Conservation (phyloP, 2,329 filamentous ascomycete species). For the Xylaria sp. region DNA sequence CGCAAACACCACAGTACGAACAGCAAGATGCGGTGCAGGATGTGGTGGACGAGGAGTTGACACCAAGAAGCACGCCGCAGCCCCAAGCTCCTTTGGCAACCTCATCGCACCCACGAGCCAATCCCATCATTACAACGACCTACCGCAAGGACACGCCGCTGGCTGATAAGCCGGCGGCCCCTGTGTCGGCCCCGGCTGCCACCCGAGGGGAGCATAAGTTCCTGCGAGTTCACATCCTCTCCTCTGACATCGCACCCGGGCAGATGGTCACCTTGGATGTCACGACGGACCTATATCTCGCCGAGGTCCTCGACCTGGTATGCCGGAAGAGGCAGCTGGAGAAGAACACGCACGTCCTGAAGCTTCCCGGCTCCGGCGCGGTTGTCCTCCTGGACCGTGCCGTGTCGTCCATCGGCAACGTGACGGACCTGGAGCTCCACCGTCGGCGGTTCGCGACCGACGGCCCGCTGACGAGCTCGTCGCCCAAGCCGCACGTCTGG, state of each 20-base stretch:
- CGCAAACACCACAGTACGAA: conserved; percentile 66
- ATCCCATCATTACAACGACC: conserved; percentile 65
- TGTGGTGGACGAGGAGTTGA: conserved; percentile 44
- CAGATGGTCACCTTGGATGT: conserved; percentile 74
- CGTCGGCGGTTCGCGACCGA: conserved; percentile 76
- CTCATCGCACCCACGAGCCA: conserved; percentile 47
- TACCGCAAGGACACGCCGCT: conserved; percentile 57
- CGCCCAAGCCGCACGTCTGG: conserved; percentile 65
- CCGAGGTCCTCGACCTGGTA: conserved; percentile 77
- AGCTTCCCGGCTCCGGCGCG: conserved; percentile 73
- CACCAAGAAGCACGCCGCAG: conserved; percentile 54
- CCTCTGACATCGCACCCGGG: conserved; percentile 70
- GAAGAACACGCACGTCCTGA: conserved; percentile 77
- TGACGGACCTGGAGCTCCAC: conserved; percentile 74
- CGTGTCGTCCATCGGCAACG: conserved; percentile 76
- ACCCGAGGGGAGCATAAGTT: conserved; percentile 69
- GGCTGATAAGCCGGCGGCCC: conserved; percentile 59
- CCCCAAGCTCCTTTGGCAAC: conserved; percentile 39
- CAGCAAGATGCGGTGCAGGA: conserved; percentile 51
- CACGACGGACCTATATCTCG: conserved; percentile 81
- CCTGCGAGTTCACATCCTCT: conserved; percentile 71
- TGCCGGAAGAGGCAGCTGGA: conserved; percentile 79
- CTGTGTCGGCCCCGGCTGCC: conserved; percentile 46
- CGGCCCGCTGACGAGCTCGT: conserved; percentile 68
- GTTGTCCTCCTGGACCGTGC: conserved; percentile 77